Percentiles rank a stretch among this genome's conserved stretches.
Evolutionary conservation across 768 basidiomycete genomes (phyloP).

Genomic region (Leccinum truebloodii): DNA sequence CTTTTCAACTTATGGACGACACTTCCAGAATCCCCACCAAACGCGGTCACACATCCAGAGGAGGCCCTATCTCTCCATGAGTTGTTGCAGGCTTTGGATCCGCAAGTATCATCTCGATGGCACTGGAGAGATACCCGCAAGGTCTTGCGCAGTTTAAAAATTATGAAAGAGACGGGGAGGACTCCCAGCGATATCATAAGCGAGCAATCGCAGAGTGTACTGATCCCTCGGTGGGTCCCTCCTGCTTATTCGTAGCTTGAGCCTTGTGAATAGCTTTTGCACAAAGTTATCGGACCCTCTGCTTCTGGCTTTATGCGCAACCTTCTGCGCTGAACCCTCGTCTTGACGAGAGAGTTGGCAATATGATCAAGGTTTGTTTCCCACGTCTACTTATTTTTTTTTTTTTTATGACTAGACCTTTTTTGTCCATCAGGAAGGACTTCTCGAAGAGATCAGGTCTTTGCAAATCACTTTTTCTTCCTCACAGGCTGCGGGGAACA

Average conservation of each 20-base stretch:
- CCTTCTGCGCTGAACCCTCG: conserved; percentile 61
- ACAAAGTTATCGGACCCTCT: conserved; percentile 76
- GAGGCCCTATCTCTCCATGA: conserved; percentile 63
- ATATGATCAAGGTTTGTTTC: conserved; percentile 76
- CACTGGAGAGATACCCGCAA: conserved; percentile 96
- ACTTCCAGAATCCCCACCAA: conserved; percentile 62
- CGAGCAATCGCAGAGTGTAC: conserved; percentile 52
- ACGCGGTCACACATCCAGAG: conserved; percentile 54
- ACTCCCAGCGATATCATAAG: conserved; percentile 66
- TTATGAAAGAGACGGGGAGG: conserved; percentile 70
- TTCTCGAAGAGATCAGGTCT: conserved; percentile 74
- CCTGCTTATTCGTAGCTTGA: not conserved
- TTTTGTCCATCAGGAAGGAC: conserved; percentile 54
- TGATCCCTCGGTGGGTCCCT: conserved; percentile 52
- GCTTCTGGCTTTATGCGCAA: conserved; percentile 89
- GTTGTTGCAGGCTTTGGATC: conserved; percentile 71
- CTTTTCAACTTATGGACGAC: conserved; percentile 51
- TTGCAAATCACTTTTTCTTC: conserved; percentile 38
- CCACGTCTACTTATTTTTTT: not conserved
- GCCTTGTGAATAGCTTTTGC: not conserved
- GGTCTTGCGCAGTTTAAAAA: conserved; percentile 74
- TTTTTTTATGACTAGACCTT: conserved; percentile 5
- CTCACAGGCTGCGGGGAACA: not conserved
- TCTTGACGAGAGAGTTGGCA: conserved; percentile 78
- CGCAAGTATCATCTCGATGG: conserved; percentile 76